A percentile compares a stretch with the other conserved stretches of the same genome.
These are phyloP conservation scores for Bruguiera hainesii DNA, from an alignment of 441 rosid species.

Conservation along the genomic window DNA sequence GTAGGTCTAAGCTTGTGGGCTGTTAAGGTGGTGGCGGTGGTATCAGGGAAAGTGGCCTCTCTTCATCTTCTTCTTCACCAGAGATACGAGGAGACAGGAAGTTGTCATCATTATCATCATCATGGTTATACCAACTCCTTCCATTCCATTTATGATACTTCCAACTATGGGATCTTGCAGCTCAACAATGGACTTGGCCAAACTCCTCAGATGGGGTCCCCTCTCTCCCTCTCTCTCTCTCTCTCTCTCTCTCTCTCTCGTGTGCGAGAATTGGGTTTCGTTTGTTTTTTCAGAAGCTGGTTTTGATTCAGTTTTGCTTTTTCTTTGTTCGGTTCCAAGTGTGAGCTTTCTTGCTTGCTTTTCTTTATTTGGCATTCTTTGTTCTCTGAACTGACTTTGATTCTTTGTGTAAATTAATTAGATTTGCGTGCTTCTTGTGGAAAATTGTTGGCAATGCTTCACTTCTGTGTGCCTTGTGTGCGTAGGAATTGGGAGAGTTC, in stretches of 20 bases:
- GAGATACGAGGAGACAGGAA: background rate
- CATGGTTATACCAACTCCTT: conserved; percentile 47
- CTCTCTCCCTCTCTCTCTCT: conserved; percentile 3
- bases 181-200: conserved; percentile 84
- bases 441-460: too few relatives aligned
- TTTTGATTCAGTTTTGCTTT: conserved; percentile 1
- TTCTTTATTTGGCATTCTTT: too few relatives aligned
- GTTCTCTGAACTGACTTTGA: too few relatives aligned
- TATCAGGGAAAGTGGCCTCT: too few relatives aligned
- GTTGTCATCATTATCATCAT: background rate
- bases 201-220: conserved; percentile 97
- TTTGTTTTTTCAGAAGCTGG: background rate
- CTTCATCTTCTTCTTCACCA: too few relatives aligned
- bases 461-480: background rate
- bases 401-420: too few relatives aligned
- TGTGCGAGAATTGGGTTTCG: background rate
- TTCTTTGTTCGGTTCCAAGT: background rate
- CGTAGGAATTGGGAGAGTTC: background rate
- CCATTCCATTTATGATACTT: conserved; percentile 56
- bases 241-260: conserved; percentile 5
- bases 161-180: conserved; percentile 72
- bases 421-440: too few relatives aligned
- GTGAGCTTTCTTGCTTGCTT: too few relatives aligned
- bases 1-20: too few relatives aligned
- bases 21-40: too few relatives aligned